Conservation (phyloP, 2,329 filamentous ascomycete species). For the Aspergillus vadensis region DNA sequence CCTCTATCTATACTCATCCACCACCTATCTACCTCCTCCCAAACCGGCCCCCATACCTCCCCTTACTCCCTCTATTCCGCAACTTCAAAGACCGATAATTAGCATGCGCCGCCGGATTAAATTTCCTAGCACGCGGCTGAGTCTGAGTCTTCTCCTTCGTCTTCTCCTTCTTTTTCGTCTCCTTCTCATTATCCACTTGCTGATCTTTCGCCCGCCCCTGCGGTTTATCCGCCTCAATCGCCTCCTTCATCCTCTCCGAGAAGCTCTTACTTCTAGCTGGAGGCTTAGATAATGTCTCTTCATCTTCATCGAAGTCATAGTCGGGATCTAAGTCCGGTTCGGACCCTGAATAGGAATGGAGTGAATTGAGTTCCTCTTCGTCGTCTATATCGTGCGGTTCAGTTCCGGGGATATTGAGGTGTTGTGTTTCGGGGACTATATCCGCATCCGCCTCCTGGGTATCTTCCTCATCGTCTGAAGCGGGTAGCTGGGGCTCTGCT, state of each 20-base stretch:
- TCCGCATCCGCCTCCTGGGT: conserved; percentile 28
- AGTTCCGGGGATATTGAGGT: conserved; percentile 14
- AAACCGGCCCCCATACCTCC: conserved; percentile 40
- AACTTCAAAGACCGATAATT: conserved; percentile 54
- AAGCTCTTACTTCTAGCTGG: conserved; percentile 33
- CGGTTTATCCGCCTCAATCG: conserved; percentile 29
- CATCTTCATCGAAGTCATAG: conserved; percentile 30
- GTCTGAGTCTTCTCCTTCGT: too few species aligned
- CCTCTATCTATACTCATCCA: too few species aligned
- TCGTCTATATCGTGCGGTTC: conserved; percentile 15
- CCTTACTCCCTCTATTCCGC: conserved; percentile 40
- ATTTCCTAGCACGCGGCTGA: conserved; percentile 34
- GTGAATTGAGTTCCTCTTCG: conserved; percentile 19
- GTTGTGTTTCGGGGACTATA: conserved; percentile 34
- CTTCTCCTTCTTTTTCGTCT: too few species aligned
- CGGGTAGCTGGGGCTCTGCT: conserved; percentile 19
- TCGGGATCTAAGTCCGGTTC: conserved; percentile 36
- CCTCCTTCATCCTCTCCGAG: conserved; percentile 41
- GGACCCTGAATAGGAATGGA: conserved; percentile 27
- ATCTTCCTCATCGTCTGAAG: conserved; percentile 22
- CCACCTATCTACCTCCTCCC: conserved; percentile 31
- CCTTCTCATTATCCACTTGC: conserved; percentile 17
- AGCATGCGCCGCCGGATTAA: conserved; percentile 50
- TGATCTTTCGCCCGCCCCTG: conserved; percentile 21
- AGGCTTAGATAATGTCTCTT: conserved; percentile 14